These are phyloP conservation scores for Handroanthus guayacan DNA, from an alignment of 257 asterid genomes.

Conservation along the genomic window DNA sequence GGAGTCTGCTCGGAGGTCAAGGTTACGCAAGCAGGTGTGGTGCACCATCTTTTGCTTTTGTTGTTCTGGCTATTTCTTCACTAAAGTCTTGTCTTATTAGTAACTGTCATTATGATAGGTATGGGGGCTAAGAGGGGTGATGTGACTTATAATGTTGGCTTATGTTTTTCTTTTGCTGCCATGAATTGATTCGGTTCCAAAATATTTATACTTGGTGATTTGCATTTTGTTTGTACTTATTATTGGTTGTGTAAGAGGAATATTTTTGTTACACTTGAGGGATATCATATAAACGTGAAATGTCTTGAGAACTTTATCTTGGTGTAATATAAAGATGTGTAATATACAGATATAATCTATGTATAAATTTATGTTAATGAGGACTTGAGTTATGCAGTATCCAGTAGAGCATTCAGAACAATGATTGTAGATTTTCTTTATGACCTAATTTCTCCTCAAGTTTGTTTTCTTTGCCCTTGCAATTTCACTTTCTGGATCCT, in stretches of 20 bases:
- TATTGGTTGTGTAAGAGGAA: not conserved
- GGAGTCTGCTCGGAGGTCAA: constrained; percentile 98
- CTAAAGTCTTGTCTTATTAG: not conserved
- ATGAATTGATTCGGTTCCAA: not conserved
- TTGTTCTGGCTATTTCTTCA: constrained; percentile 6
- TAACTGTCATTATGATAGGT: not conserved
- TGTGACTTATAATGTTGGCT: not conserved
- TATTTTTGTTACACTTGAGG: not conserved
- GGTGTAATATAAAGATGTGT: not conserved
- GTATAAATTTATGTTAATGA: not conserved
- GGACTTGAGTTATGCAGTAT: not conserved
- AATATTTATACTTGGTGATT: not conserved
- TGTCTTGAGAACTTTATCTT: not conserved
- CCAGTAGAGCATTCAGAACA: not conserved
- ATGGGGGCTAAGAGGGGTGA: not conserved
- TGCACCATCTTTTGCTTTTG: not conserved
- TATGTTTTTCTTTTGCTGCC: not conserved
- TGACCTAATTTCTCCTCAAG: not conserved
- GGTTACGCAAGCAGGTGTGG: constrained; percentile 91
- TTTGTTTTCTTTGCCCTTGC: not conserved
- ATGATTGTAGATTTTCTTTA: not conserved
- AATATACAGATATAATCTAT: not conserved
- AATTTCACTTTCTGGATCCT: not conserved
- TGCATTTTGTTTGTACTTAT: not conserved
- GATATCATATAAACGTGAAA: not conserved